Evolutionary conservation across 192 early-diverging fungal genomes (phyloP).

Genomic region (Funneliformis mosseae): DNA sequence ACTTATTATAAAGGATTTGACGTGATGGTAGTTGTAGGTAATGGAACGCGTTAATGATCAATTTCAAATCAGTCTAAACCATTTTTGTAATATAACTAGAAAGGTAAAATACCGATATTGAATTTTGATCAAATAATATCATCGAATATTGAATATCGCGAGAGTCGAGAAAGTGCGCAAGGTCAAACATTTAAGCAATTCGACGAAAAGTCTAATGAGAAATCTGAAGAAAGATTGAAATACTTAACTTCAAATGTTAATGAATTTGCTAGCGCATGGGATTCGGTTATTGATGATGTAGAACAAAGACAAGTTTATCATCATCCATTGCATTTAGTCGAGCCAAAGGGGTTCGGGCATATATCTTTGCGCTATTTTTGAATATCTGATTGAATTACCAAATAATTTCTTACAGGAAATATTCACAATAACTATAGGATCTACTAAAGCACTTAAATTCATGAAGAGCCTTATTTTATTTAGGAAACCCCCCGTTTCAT

Average conservation of each 20-base stretch:
- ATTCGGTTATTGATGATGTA: constrained; percentile 8
- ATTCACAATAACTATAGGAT: neutral
- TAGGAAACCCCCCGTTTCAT: no score
- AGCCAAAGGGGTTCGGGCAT: constrained; percentile 1
- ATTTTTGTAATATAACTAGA: no score
- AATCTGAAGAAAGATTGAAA: neutral
- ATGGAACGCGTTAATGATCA: no score
- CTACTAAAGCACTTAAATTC: constrained; percentile 23
- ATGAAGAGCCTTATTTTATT: constrained; percentile 8
- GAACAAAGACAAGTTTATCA: constrained; percentile 2
- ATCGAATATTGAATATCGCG: constrained; percentile 1
- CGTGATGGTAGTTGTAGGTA: no score
- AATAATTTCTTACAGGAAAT: constrained; percentile 30
- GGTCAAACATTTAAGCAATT: constrained; percentile 12
- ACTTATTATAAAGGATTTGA: no score
- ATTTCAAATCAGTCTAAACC: no score
- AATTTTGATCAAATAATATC: constrained; percentile 24
- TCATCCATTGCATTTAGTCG: neutral
- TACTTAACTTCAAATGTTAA: neutral
- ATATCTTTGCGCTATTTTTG: constrained; percentile 20
- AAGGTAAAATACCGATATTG: constrained; percentile 19
- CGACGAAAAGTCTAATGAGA: neutral
- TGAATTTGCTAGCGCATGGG: constrained; percentile 22
- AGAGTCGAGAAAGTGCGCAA: constrained; percentile 3
- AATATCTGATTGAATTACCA: constrained; percentile 30